Evolutionary conservation across 192 early-diverging fungal genomes (phyloP).

Genomic region (Paraglomus occultum): DNA sequence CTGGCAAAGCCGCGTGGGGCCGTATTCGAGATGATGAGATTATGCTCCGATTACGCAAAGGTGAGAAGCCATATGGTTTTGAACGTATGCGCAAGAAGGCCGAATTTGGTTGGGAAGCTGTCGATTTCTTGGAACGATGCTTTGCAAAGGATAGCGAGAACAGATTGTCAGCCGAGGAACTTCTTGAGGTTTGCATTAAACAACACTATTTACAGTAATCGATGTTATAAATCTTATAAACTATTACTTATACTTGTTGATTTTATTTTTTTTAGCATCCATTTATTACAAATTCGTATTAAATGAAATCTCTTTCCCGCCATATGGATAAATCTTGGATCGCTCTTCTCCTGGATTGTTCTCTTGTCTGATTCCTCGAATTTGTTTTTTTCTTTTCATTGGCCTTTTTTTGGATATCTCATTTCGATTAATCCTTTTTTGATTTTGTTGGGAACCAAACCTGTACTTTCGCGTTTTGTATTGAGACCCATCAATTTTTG

Average conservation of each 20-base stretch:
- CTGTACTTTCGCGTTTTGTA: too few relatives aligned
- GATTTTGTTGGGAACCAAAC: too few relatives aligned
- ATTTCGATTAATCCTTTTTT: too few relatives aligned
- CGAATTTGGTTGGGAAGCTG: constrained; percentile 27
- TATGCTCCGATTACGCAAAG: constrained; percentile 7
- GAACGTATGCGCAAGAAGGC: constrained; percentile 26
- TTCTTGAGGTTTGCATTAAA: constrained; percentile 18
- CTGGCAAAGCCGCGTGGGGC: constrained; percentile 30
- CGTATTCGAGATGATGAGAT: constrained; percentile 20
- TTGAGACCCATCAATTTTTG: too few relatives aligned
- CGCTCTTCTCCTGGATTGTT: too few relatives aligned
- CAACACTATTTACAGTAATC: neutral
- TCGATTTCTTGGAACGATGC: constrained; percentile 24
- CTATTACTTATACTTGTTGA: neutral
- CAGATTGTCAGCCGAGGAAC: constrained; percentile 25
- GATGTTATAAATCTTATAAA: neutral
- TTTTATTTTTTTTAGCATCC: constrained; percentile 15
- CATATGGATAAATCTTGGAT: neutral
- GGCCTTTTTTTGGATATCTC: too few relatives aligned
- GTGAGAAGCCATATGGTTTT: constrained; percentile 21
- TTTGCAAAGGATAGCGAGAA: neutral
- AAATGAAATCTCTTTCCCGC: neutral
- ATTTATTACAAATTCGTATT: constrained; percentile 12
- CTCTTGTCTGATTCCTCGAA: too few relatives aligned
- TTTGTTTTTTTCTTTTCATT: too few relatives aligned